Base-by-base conservation (phyloP, 1,284 basidiomycete species). In the Rhodotorula sp. region DNA sequence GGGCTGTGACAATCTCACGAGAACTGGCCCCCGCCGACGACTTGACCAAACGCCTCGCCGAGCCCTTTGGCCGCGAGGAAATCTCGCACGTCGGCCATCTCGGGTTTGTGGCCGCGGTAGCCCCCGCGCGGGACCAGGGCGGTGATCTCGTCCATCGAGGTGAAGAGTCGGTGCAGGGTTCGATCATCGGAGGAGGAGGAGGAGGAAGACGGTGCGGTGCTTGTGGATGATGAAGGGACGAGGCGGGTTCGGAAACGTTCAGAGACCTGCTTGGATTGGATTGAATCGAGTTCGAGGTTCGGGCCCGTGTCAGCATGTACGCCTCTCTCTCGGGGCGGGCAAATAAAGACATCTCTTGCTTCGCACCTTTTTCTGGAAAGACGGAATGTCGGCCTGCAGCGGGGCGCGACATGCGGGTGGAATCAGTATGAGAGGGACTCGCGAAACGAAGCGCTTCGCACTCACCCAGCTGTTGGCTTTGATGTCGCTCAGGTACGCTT, bases 11-110 rank as follows among this genome's bases (percentile, higher is more conserved):
- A 28, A 28, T 3, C 3, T 28, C 38, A 64, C 18, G 60, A 81
- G 60, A 82, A 82, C 43, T 81, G 80, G 0, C 81, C 82, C 2
- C 83, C 82, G 0, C 82, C 82, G 67, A 76, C 28, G 1, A 76
- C 70, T 1, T 57, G 21, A 10, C 74, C 74, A 28, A 74, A 76
- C 63, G 66, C 70, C n/a, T 70, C 70, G 5, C 64, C 70, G 26
- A 76, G 54, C 3, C 74, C 74, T 34, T 80, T 80, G 45, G 69
- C 60, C 34, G 80, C 80, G 77, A 83, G 80, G 67, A 80, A 80
- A n/a, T 76, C 74, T 60, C 78, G 78, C 21, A 83, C 83, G 64
- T 83, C 79, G 12, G 79, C 76, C 83, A 83, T 83, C 65, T 83
- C 82, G 15, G 80, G 81, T n/a, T 83, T 71, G 71, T 84, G 81